phyloP scores from a whole-genome alignment of 1,284 basidiomycete genomes.

The Phlebopus sp. region DNA sequence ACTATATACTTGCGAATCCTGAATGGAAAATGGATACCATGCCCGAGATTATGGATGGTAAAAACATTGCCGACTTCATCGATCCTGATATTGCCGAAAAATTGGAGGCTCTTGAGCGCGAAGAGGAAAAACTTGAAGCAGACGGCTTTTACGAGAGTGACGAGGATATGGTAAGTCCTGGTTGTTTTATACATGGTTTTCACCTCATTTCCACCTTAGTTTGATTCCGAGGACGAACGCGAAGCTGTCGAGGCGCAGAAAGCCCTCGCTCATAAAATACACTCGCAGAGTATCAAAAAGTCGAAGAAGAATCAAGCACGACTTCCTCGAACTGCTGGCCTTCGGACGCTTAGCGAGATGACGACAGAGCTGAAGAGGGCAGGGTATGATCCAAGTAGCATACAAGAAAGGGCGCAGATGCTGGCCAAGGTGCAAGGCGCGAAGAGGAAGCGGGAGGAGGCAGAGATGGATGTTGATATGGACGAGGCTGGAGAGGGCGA shows the following conservation, averaged over 20 bases:
- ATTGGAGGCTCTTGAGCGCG: conserved; percentile 94
- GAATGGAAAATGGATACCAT: conserved; percentile 97
- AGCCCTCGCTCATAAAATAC: conserved; percentile 71
- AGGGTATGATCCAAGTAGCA: conserved; percentile 85
- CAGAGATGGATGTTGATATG: conserved; percentile 50
- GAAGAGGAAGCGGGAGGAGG: conserved; percentile 67
- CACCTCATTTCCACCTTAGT: conserved; percentile 40
- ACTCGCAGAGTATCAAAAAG: conserved; percentile 82
- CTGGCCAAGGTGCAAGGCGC: conserved; percentile 77
- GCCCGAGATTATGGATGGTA: conserved; percentile 96
- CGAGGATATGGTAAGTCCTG: conserved; percentile 69
- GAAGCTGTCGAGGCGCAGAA: conserved; percentile 69
- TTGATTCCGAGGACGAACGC: conserved; percentile 91
- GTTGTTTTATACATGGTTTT: background rate
- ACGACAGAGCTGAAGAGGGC: conserved; percentile 79
- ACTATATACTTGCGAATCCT: conserved; percentile 87
- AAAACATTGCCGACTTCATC: conserved; percentile 99
- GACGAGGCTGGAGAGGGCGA: conserved; percentile 48
- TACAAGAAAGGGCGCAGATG: conserved; percentile 85
- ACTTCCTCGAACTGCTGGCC: conserved; percentile 83
- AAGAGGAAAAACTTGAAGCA: conserved; percentile 90
- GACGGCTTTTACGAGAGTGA: conserved; percentile 95
- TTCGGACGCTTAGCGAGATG: conserved; percentile 87
- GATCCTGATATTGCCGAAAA: conserved; percentile 98
- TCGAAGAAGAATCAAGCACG: conserved; percentile 82